phyloP scores from a whole-genome alignment of 2,329 filamentous ascomycete genomes.

The Neoascochyta sp. region DNA sequence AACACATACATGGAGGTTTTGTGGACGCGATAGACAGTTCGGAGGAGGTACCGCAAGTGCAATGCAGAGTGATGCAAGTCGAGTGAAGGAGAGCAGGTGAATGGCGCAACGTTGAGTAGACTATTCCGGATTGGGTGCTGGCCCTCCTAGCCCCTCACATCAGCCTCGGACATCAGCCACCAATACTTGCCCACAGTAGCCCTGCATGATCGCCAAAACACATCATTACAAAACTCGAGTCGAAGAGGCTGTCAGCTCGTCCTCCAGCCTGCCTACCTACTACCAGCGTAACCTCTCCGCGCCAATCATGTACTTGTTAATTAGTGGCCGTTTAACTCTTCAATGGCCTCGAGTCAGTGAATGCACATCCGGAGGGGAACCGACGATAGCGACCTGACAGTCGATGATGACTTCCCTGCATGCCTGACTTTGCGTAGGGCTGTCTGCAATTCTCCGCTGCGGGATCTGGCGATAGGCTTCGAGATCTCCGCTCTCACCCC shows the following conservation, averaged over 20 bases:
- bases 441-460: no score
- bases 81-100: neutral
- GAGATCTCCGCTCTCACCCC: no score
- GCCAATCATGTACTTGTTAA: conserved; percentile 17
- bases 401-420: no score
- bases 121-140: conserved; percentile 8
- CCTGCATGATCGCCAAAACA: conserved; percentile 32
- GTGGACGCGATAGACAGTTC: neutral
- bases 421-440: no score
- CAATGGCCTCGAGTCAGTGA: conserved; percentile 7
- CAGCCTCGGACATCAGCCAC: conserved; percentile 31
- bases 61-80: conserved; percentile 7
- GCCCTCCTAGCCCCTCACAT: conserved; percentile 10
- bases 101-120: conserved; percentile 6
- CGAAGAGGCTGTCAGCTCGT: conserved; percentile 23
- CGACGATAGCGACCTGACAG: conserved; percentile 4
- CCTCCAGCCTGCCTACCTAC: no score
- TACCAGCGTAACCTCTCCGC: no score
- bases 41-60: neutral
- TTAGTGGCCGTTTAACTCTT: no score
- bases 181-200: conserved; percentile 38
- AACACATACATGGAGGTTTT: no score
- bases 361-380: conserved; percentile 14
- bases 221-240: conserved; percentile 16
- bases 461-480: no score